Percentiles rank a stretch among this genome's conserved stretches.
phyloP scores from a whole-genome alignment of 225 moss, liverwort and hornwort species.

The Bryum argenteum region DNA sequence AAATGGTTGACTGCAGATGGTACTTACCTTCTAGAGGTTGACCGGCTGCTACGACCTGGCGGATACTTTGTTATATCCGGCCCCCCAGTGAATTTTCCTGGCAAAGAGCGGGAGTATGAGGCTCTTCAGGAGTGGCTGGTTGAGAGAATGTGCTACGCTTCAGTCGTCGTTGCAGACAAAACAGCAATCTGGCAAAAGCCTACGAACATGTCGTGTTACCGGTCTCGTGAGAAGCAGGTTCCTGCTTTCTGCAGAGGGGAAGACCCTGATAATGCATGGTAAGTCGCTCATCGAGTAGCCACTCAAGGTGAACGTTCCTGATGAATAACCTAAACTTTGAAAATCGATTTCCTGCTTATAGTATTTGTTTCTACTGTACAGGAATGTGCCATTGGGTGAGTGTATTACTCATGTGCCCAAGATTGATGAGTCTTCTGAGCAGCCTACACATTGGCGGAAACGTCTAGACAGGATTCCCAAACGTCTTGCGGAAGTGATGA shows the following conservation, averaged over 20 bases:
- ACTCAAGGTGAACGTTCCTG: too few species aligned
- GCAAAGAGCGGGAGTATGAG: constrained; percentile 61
- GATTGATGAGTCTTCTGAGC: constrained; percentile 20
- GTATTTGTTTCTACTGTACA: constrained; percentile 24
- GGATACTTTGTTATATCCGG: constrained; percentile 60
- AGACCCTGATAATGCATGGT: constrained; percentile 53
- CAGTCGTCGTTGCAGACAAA: constrained; percentile 32
- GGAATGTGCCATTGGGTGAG: constrained; percentile 47
- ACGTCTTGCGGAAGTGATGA: constrained; percentile 39
- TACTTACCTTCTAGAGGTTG: constrained; percentile 54
- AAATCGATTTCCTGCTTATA: too few species aligned
- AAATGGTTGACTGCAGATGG: constrained; percentile 48
- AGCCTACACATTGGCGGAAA: constrained; percentile 43
- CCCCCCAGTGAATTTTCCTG: constrained; percentile 53
- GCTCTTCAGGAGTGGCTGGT: constrained; percentile 43
- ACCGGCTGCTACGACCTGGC: constrained; percentile 60
- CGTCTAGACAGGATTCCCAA: constrained; percentile 53
- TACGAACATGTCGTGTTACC: constrained; percentile 41
- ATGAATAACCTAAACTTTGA: too few species aligned
- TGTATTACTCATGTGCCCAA: constrained; percentile 39
- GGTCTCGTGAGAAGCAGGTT: constrained; percentile 37
- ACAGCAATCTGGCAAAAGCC: constrained; percentile 59
- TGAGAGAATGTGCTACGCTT: constrained; percentile 47
- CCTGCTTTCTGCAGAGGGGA: constrained; percentile 42
- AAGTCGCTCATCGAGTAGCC: constrained; percentile 11